Conservation (phyloP, 2,329 filamentous ascomycete species). For the Botrytis fabae region DNA sequence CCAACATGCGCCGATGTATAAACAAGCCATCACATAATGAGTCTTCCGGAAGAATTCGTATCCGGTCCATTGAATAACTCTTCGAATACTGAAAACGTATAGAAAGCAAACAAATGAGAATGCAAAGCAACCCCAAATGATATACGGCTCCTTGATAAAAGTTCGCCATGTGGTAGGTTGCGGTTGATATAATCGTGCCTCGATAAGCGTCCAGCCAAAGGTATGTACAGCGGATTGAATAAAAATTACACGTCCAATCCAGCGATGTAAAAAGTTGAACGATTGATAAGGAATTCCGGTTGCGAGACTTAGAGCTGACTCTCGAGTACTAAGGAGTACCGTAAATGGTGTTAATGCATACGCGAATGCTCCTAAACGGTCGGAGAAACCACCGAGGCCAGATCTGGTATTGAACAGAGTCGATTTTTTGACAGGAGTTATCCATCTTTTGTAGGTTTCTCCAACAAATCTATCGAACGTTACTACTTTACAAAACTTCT, state of each 20-base stretch:
- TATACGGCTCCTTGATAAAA: constrained; percentile 66
- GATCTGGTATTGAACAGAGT: constrained; percentile 63
- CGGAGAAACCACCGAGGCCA: constrained; percentile 65
- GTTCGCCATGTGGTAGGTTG: constrained; percentile 59
- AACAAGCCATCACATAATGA: constrained; percentile 65
- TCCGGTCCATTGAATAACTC: constrained; percentile 64
- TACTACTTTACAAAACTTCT: not conserved
- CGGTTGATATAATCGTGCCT: constrained; percentile 67
- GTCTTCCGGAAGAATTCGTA: constrained; percentile 77
- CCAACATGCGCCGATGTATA: constrained; percentile 76
- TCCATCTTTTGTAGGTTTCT: constrained; percentile 67
- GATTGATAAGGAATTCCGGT: constrained; percentile 75
- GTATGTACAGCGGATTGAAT: constrained; percentile 68
- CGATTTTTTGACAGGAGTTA: constrained; percentile 63
- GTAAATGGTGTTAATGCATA: constrained; percentile 74
- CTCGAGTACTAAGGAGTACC: constrained; percentile 65
- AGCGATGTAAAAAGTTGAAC: constrained; percentile 77
- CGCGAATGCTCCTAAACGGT: constrained; percentile 69
- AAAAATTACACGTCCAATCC: constrained; percentile 73
- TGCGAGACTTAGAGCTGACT: constrained; percentile 67
- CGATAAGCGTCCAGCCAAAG: constrained; percentile 67
- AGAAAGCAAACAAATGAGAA: constrained; percentile 63
- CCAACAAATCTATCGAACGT: constrained; percentile 53
- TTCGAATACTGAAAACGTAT: constrained; percentile 57
- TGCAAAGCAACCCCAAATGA: constrained; percentile 69